Evolutionary conservation across 192 early-diverging fungal species (phyloP).

Genomic region (Gryganskiella cystojenkinii): DNA sequence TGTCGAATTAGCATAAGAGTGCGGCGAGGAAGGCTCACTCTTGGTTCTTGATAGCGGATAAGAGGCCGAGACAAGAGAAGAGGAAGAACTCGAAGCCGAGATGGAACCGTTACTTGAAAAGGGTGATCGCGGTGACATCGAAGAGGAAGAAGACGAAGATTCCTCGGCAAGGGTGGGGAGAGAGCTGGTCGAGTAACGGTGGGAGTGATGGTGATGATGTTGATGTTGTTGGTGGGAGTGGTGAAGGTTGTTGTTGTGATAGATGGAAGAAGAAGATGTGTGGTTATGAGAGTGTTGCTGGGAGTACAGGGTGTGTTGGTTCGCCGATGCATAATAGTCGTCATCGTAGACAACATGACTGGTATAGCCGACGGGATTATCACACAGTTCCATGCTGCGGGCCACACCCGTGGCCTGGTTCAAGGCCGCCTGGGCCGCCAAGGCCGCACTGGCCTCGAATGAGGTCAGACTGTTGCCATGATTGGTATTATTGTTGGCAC

Average conservation of each 20-base stretch:
- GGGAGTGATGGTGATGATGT: conserved; percentile 11
- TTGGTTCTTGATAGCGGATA: conserved; percentile 36
- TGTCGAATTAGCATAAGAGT: conserved; percentile 12
- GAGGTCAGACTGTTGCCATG: not conserved
- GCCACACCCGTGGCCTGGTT: conserved; percentile 38
- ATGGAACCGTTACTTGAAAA: conserved; percentile 31
- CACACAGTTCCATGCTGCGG: conserved; percentile 17
- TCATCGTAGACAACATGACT: conserved; percentile 43
- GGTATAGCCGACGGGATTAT: conserved; percentile 25
- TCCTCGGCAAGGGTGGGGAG: conserved; percentile 43
- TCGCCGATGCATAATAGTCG: conserved; percentile 44
- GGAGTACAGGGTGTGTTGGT: conserved; percentile 47
- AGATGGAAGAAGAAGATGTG: too few species aligned
- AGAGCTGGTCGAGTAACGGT: conserved; percentile 40
- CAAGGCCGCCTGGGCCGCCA: conserved; percentile 16
- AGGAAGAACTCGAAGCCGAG: conserved; percentile 17
- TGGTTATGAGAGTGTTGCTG: conserved; percentile 41
- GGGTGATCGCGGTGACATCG: conserved; percentile 34
- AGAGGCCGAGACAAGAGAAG: conserved; percentile 14
- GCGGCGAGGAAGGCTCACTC: conserved; percentile 43
- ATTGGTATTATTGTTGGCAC: not conserved
- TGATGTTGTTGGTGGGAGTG: not conserved
- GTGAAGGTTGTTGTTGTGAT: conserved; percentile 3
- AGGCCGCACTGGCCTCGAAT: conserved; percentile 10
- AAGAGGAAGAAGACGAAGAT: conserved; percentile 16